A percentile compares a stretch with the other conserved stretches of the same genome.
These are phyloP conservation scores for Cutaneotrichosporon cutaneum DNA, from an alignment of 1,284 basidiomycete species.

Conservation along the genomic window DNA sequence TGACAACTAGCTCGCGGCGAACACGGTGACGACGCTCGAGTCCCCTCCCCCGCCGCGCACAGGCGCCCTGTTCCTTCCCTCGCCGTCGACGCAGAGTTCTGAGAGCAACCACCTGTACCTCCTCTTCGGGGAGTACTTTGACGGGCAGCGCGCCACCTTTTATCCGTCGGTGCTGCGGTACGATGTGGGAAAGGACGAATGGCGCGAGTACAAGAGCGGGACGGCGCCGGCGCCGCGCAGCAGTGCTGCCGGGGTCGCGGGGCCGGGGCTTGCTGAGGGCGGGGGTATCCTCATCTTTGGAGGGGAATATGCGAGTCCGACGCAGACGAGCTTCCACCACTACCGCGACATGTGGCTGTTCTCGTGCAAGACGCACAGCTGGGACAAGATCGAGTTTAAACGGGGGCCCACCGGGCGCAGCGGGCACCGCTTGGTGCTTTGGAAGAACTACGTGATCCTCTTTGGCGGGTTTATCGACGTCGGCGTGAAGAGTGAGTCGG, in stretches of 20 bases:
- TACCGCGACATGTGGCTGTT: slow-evolving; percentile 69
- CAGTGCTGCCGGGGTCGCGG: slow-evolving; percentile 74
- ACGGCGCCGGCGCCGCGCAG: slow-evolving; percentile 80
- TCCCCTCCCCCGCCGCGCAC: slow-evolving; percentile 71
- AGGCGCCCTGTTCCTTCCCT: slow-evolving; percentile 74
- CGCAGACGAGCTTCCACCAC: slow-evolving; percentile 86
- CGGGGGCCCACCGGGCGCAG: slow-evolving; percentile 75
- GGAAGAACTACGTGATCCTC: slow-evolving; percentile 82
- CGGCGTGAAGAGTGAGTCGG: slow-evolving; percentile 64
- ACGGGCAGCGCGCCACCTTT: slow-evolving; percentile 66
- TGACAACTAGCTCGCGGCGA: slow-evolving; percentile 75
- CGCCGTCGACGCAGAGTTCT: slow-evolving; percentile 56
- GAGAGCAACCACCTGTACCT: slow-evolving; percentile 75
- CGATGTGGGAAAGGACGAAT: slow-evolving; percentile 64
- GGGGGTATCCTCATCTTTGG: slow-evolving; percentile 84
- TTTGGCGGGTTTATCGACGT: slow-evolving; percentile 88
- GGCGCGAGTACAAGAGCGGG: slow-evolving; percentile 77
- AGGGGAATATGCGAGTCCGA: slow-evolving; percentile 81
- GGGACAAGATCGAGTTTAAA: slow-evolving; percentile 90
- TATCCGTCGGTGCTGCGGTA: slow-evolving; percentile 29
- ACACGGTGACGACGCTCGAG: slow-evolving; percentile 52
- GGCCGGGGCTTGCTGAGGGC: slow-evolving; percentile 62
- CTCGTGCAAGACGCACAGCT: slow-evolving; percentile 60
- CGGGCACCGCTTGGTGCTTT: slow-evolving; percentile 85
- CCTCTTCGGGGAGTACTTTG: slow-evolving; percentile 73